Conservation (phyloP, 345 rosid species). For the Turritis glabra region DNA sequence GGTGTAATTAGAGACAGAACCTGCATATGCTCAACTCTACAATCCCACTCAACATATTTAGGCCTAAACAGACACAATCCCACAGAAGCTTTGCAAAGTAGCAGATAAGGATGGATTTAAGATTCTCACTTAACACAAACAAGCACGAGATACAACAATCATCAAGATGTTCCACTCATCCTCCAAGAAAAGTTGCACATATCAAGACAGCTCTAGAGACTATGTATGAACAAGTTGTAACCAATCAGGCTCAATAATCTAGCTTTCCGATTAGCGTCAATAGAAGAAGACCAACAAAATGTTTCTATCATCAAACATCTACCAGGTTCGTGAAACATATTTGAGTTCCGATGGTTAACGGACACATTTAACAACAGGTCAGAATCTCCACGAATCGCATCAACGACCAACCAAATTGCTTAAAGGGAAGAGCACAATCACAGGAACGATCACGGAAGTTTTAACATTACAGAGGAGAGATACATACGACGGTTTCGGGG, state of each 20-base stretch:
- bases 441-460: background rate
- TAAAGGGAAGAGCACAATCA: background rate
- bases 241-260: background rate
- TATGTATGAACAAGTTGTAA: slow-evolving; percentile 14
- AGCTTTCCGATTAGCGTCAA: background rate
- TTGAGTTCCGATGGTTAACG: slow-evolving; percentile 1
- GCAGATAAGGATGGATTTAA: background rate
- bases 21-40: background rate
- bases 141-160: slow-evolving; percentile 2
- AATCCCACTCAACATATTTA: background rate
- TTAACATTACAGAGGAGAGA: too few relatives aligned
- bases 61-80: slow-evolving; percentile 5
- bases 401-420: background rate
- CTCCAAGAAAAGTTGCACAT: background rate
- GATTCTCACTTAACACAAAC: background rate
- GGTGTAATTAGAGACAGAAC: background rate
- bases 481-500: slow-evolving; percentile 70
- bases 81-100: background rate
- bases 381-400: slow-evolving; percentile 5
- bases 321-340: background rate
- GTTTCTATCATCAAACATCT: background rate
- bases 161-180: background rate
- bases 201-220: background rate
- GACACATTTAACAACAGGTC: background rate
- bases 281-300: background rate